Conservation (phyloP, 2,329 filamentous ascomycete species). For the Pseudogymnoascus sp. region DNA sequence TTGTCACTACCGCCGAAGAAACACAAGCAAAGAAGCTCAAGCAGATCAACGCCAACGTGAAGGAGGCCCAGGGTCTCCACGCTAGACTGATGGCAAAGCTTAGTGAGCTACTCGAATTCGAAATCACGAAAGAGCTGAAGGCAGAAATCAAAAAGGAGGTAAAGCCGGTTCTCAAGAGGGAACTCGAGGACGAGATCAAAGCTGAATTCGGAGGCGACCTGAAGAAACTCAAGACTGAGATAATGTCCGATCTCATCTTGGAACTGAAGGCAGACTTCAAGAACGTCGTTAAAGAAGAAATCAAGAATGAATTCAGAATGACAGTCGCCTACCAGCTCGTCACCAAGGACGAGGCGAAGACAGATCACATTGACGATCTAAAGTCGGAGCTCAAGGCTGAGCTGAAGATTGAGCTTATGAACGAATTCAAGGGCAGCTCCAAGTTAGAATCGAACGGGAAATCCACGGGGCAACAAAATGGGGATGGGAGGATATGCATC, state of each 20-base stretch:
- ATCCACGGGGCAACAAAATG: background rate
- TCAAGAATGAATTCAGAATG: background rate
- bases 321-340: background rate
- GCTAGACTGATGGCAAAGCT: background rate
- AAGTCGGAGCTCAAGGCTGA: background rate
- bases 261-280: background rate
- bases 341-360: background rate
- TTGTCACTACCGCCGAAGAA: background rate
- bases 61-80: background rate
- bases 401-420: background rate
- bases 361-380: background rate
- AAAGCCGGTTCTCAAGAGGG: background rate
- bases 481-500: no score
- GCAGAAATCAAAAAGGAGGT: background rate
- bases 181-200: background rate
- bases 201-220: background rate
- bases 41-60: background rate
- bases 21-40: background rate
- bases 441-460: background rate
- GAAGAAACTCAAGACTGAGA: background rate
- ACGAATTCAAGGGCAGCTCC: background rate
- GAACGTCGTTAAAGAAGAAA: background rate
- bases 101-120: background rate
- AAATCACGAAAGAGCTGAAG: background rate
- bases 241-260: background rate